A percentile compares a stretch with the other conserved stretches of the same genome.
Conservation (phyloP, 345 rosid species). For the Lagerstroemia speciosa region DNA sequence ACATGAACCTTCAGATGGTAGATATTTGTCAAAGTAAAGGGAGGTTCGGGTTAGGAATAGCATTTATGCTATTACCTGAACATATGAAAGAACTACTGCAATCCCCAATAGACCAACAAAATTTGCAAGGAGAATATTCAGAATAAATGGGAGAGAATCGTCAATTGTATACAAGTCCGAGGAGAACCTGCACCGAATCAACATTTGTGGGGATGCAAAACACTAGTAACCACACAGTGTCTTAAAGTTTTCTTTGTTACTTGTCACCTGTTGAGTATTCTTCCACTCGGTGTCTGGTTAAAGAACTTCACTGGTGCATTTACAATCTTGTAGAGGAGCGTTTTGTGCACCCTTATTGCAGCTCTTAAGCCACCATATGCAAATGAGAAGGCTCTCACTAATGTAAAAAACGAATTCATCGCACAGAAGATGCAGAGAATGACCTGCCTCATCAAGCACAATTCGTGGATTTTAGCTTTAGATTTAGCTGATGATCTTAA, state of each 20-base stretch:
- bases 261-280: conserved; percentile 87
- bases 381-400: conserved; percentile 91
- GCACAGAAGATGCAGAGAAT: conserved; percentile 68
- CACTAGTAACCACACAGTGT: conserved; percentile 9
- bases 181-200: conserved; percentile 47
- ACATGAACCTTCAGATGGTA: conserved; percentile 5
- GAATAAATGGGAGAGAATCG: conserved; percentile 93
- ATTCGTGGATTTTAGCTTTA: not conserved
- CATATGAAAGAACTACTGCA: conserved; percentile 69
- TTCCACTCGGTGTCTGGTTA: conserved; percentile 92
- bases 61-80: conserved; percentile 46
- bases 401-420: conserved; percentile 58
- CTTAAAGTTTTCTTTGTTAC: conserved; percentile 4
- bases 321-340: conserved; percentile 55
- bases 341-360: conserved; percentile 62
- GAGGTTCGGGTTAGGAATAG: conserved; percentile 8
- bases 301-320: conserved; percentile 79
- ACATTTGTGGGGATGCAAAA: not conserved
- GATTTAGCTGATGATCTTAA: not conserved
- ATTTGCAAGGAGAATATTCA: conserved; percentile 88
- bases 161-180: conserved; percentile 90
- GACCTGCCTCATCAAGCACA: conserved; percentile 28
- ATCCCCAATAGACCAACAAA: conserved; percentile 84
- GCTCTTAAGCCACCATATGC: conserved; percentile 86
- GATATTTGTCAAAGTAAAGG: conserved; percentile 3